These are phyloP conservation scores for Stylosanthes scabra DNA, from an alignment of 331 rosid genomes.

Conservation along the genomic window DNA sequence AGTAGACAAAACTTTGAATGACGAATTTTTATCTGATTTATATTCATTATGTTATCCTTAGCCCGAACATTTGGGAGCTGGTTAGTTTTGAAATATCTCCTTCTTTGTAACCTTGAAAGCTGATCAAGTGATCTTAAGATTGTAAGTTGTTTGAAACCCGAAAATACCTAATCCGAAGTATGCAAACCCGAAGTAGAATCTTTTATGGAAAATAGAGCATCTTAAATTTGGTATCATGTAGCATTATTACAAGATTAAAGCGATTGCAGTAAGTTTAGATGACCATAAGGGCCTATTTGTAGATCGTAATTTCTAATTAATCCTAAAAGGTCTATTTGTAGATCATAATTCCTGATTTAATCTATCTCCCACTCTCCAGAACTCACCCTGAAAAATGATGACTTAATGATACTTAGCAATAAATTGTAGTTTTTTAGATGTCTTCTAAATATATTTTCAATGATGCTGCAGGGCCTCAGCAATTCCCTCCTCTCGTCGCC, in stretches of 20 bases:
- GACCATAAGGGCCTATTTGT: neutral
- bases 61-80: no score
- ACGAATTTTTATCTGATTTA: neutral
- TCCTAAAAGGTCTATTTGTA: neutral
- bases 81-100: no score
- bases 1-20: neutral
- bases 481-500: constrained; percentile 78
- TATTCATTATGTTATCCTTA: no score
- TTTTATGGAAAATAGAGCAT: neutral
- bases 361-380: neutral
- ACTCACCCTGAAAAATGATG: neutral
- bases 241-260: constrained; percentile 21
- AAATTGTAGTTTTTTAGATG: neutral
- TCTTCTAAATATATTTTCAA: constrained; percentile 34
- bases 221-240: constrained; percentile 4
- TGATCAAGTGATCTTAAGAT: no score
- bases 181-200: neutral
- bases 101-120: no score
- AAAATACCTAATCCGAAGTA: neutral
- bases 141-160: no score
- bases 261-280: no score
- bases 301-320: no score
- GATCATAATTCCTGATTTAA: neutral
- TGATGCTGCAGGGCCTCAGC: constrained; percentile 65
- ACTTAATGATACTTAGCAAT: no score